Evolutionary conservation across 345 rosid genomes (phyloP).

Genomic region (Pistacia vera): DNA sequence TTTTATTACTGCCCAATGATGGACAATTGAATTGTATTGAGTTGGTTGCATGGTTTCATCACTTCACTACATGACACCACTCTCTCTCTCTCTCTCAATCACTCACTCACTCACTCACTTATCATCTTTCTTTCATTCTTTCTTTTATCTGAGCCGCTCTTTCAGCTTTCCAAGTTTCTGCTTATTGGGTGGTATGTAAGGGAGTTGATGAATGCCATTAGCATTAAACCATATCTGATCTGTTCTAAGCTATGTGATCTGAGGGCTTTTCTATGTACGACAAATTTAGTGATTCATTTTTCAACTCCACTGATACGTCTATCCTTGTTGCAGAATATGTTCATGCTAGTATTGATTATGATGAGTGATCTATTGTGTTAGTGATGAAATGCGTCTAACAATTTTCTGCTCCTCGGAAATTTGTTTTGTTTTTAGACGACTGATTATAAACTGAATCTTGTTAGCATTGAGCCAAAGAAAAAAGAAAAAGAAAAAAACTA

Average conservation of each 20-base stretch:
- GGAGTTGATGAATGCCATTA: slow-evolving; percentile 8
- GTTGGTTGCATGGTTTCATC: slow-evolving; percentile 12
- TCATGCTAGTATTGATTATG: too few species aligned
- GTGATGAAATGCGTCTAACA: too few species aligned
- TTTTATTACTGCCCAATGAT: slow-evolving; percentile 12
- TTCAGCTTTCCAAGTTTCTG: neutral
- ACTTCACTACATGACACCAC: slow-evolving; percentile 1
- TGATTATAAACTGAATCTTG: too few species aligned
- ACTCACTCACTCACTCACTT: slow-evolving; percentile 9
- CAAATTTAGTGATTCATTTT: too few species aligned
- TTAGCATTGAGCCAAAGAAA: too few species aligned
- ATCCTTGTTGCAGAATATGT: too few species aligned
- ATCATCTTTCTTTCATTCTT: neutral
- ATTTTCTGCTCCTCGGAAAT: too few species aligned
- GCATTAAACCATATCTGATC: slow-evolving; percentile 17
- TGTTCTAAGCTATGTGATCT: slow-evolving; percentile 22
- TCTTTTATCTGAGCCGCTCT: neutral
- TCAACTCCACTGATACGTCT: too few species aligned
- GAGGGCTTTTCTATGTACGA: slow-evolving; percentile 6
- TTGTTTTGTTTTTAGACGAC: too few species aligned
- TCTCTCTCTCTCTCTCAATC: too few species aligned
- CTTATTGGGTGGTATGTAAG: slow-evolving; percentile 9
- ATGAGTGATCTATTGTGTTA: too few species aligned
- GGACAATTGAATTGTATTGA: slow-evolving; percentile 12
- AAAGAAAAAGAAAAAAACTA: too few species aligned